Percentiles rank a stretch among this genome's conserved stretches.
Conservation (phyloP, 2,329 filamentous ascomycete genomes). For the Didymella pinodella region DNA sequence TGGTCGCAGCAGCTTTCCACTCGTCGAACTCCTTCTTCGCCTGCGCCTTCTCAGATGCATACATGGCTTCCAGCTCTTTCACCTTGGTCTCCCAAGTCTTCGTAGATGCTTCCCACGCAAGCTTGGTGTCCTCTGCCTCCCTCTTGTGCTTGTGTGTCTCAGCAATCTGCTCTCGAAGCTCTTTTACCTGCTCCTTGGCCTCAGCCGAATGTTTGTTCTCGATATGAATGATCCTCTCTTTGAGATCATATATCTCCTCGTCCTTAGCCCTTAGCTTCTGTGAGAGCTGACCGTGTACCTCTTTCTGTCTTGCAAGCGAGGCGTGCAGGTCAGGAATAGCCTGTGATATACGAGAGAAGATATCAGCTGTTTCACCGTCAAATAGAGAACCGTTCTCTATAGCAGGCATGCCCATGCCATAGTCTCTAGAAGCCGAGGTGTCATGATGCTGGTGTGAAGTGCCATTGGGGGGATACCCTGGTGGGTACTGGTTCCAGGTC, state of each 20-base stretch:
- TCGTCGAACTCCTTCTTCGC: constrained; percentile 53
- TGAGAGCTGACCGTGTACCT: constrained; percentile 60
- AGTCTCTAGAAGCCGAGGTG: constrained; percentile 49
- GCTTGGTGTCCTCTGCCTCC: constrained; percentile 44
- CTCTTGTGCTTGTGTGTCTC: constrained; percentile 55
- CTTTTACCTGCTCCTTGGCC: constrained; percentile 61
- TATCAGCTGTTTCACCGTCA: constrained; percentile 48
- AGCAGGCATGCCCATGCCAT: constrained; percentile 37
- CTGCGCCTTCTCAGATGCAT: constrained; percentile 48
- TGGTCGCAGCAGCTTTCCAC: constrained; percentile 50
- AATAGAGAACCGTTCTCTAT: constrained; percentile 44
- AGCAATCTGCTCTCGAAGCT: constrained; percentile 58
- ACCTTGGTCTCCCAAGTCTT: constrained; percentile 55
- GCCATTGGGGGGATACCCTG: constrained; percentile 47
- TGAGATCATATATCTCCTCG: constrained; percentile 60
- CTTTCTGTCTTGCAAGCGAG: constrained; percentile 57
- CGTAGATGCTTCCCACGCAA: constrained; percentile 44
- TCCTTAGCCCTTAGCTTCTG: constrained; percentile 62
- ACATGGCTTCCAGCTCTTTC: constrained; percentile 53
- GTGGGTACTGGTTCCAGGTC: constrained; percentile 46
- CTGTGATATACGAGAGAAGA: constrained; percentile 50
- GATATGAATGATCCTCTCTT: constrained; percentile 59
- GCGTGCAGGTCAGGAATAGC: constrained; percentile 51
- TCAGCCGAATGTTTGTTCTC: constrained; percentile 61
- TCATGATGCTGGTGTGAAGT: constrained; percentile 49